These are phyloP conservation scores for Beta vulgaris DNA, from an alignment of 148 eudicot genomes.

Conservation along the genomic window DNA sequence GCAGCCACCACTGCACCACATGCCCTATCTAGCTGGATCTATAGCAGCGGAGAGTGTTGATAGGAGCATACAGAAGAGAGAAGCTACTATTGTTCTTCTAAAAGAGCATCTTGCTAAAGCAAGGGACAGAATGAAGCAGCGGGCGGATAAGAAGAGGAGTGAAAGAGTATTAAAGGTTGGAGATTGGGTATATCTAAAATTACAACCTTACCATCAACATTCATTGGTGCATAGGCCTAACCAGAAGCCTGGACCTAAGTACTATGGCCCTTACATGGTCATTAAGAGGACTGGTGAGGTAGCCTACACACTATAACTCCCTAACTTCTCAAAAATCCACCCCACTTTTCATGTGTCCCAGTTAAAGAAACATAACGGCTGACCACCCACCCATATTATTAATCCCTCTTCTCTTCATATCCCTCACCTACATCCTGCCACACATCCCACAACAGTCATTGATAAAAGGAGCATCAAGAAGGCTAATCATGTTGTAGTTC, in stretches of 20 bases:
- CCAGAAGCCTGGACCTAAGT: background rate
- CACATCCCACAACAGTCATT: background rate
- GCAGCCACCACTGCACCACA: background rate
- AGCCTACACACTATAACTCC: background rate
- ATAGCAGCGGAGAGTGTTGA: background rate
- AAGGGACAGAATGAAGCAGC: background rate
- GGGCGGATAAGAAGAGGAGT: background rate
- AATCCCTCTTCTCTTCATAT: background rate
- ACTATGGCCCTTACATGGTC: background rate
- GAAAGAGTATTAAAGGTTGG: background rate
- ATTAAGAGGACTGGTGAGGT: background rate
- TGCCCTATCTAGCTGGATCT: background rate
- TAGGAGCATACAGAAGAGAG: background rate
- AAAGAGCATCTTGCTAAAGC: background rate
- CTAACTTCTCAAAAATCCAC: background rate
- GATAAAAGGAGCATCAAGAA: background rate
- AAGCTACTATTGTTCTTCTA: background rate
- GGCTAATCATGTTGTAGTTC: background rate
- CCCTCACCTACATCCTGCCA: background rate
- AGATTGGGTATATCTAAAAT: background rate
- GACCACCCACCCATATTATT: background rate
- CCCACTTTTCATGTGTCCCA: background rate
- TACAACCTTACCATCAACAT: background rate
- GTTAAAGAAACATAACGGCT: background rate
- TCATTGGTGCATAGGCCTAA: background rate